Percentiles rank a stretch among this genome's conserved stretches.
Evolutionary conservation across 2,329 filamentous ascomycete species (phyloP).

Genomic region (Colletotrichum brevisporum): DNA sequence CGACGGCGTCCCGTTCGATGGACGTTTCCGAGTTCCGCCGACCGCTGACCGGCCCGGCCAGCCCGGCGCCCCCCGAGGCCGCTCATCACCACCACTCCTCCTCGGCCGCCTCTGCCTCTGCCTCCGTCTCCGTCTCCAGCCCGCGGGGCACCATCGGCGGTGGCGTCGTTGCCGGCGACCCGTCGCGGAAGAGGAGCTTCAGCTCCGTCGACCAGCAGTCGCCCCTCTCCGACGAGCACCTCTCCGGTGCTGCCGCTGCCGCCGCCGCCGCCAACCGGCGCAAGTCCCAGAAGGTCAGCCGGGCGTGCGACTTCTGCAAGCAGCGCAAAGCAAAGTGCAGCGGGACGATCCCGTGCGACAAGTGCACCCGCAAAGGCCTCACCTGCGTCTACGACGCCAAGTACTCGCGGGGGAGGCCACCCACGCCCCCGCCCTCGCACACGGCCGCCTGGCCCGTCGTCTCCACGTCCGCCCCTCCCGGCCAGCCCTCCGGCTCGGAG

Average conservation of each 20-base stretch:
- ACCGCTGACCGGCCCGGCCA: conserved; percentile 27
- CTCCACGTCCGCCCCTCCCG: conserved; percentile 4
- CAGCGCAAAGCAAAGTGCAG: conserved; percentile 54
- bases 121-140: conserved; percentile 8
- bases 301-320: conserved; percentile 58
- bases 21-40: conserved; percentile 28
- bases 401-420: conserved; percentile 52
- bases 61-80: conserved; percentile 16
- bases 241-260: neutral
- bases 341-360: conserved; percentile 51
- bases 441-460: conserved; percentile 25
- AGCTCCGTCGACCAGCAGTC: conserved; percentile 35
- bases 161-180: neutral
- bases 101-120: conserved; percentile 21
- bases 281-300: conserved; percentile 51
- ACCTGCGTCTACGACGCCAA: conserved; percentile 49
- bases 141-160: conserved; percentile 10
- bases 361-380: conserved; percentile 47
- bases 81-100: conserved; percentile 19
- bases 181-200: conserved; percentile 30
- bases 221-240: conserved; percentile 30
- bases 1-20: conserved; percentile 1
- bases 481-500: conserved; percentile 15
- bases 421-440: conserved; percentile 49
- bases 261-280: conserved; percentile 33